phyloP scores from a whole-genome alignment of 371 early-diverging fungal genomes.

The Mucor irregularis region DNA sequence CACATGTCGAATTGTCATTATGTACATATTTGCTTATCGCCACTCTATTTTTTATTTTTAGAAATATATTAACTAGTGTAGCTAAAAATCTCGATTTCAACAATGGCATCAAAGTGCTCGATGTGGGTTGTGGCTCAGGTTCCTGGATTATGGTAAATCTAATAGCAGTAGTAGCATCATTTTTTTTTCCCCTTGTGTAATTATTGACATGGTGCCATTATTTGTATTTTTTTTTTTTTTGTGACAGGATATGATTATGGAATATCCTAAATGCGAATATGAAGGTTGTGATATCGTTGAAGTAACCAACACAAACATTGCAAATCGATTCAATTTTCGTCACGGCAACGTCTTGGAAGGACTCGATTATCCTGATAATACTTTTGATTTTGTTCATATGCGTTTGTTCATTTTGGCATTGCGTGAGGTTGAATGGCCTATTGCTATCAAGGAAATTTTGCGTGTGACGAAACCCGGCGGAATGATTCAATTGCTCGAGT shows the following conservation, averaged over 20 bases:
- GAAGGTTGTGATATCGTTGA: conserved; percentile 20
- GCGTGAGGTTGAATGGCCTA: conserved; percentile 17
- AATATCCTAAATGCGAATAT: conserved; percentile 14
- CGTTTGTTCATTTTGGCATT: conserved; percentile 16
- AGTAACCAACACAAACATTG: conserved; percentile 6
- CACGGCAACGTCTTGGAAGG: conserved; percentile 19
- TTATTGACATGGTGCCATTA: not conserved
- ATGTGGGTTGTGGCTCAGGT: conserved; percentile 24
- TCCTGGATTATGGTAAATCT: conserved; percentile 19
- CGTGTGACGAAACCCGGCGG: conserved; percentile 22
- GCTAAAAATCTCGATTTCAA: conserved; percentile 1
- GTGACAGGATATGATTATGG: conserved; percentile 14
- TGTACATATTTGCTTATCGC: not conserved
- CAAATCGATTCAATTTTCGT: conserved; percentile 5
- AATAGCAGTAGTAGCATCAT: not conserved
- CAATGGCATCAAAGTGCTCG: conserved; percentile 5
- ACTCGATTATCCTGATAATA: conserved; percentile 17
- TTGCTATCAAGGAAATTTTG: conserved; percentile 10
- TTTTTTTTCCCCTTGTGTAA: not conserved
- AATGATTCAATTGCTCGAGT: conserved; percentile 5
- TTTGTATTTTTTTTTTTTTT: too few relatives aligned
- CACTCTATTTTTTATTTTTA: not conserved
- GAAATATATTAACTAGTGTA: conserved; percentile 6
- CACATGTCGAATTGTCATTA: not conserved
- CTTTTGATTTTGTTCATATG: conserved; percentile 23